Conservation (phyloP, 768 basidiomycete species). For the Strobilomyces echinocephalus region DNA sequence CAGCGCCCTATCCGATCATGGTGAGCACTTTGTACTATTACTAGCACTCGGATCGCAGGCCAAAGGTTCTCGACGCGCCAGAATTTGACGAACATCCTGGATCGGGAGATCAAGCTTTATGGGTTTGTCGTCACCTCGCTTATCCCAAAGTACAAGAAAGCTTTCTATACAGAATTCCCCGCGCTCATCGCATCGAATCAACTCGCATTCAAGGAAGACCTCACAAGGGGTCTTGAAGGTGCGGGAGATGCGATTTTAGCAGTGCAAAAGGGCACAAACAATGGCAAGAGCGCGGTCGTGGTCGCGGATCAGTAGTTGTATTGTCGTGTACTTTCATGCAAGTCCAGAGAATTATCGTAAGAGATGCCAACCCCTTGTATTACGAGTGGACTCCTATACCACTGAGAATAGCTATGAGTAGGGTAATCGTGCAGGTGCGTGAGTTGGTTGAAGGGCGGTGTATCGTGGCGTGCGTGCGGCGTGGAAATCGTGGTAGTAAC, state of each 20-base stretch:
- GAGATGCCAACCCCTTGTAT: constrained; percentile 9
- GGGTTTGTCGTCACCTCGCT: neutral
- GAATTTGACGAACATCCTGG: constrained; percentile 1
- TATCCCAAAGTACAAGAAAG: neutral
- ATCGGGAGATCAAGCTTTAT: neutral
- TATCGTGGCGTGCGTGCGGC: constrained; percentile 8
- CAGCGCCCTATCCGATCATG: neutral
- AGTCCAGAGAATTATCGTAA: neutral
- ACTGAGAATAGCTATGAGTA: constrained; percentile 22
- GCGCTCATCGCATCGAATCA: constrained; percentile 1
- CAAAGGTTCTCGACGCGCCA: neutral
- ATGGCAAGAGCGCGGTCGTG: neutral
- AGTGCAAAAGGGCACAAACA: constrained; percentile 3
- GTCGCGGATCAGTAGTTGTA: neutral
- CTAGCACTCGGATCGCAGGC: neutral
- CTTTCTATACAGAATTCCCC: neutral
- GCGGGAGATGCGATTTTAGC: constrained; percentile 2
- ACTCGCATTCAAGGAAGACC: neutral
- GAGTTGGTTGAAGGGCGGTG: neutral
- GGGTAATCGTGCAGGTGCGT: constrained; percentile 14
- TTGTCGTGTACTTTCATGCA: neutral
- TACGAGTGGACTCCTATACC: constrained; percentile 10
- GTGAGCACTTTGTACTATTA: neutral
- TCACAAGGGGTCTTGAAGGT: constrained; percentile 1
- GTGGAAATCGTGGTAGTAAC: constrained; percentile 3